Conservation (phyloP, 169 alveolate species). For the Plasmodium blacklocki region DNA sequence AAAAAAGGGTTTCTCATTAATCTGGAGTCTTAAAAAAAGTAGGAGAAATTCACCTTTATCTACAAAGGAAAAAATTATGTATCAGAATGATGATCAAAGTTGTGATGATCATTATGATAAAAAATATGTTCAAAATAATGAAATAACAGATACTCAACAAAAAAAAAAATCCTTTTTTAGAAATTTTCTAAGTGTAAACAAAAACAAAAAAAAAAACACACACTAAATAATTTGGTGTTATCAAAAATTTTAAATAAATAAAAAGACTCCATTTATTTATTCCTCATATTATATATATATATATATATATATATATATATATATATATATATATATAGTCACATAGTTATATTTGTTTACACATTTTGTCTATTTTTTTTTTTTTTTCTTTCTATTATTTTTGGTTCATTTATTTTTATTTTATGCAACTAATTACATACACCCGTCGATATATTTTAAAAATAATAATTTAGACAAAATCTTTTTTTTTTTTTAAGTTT, state of each 20-base stretch:
- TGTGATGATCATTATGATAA: neutral
- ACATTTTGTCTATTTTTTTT: neutral
- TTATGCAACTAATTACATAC: no score
- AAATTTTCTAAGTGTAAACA: conserved; percentile 7
- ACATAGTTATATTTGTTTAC: neutral
- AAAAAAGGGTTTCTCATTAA: conserved; percentile 64
- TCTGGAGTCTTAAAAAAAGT: conserved; percentile 62
- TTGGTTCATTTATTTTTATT: neutral
- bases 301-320: no score
- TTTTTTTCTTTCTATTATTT: neutral
- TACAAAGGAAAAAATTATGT: conserved; percentile 43
- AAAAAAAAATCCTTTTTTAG: conserved; percentile 50
- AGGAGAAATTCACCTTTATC: conserved; percentile 31
- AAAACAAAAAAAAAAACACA: conserved; percentile 1
- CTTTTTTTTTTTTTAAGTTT: no score
- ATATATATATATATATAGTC: no score
- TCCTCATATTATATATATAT: no score
- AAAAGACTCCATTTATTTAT: no score
- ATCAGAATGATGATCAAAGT: conserved; percentile 3
- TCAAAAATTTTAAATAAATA: no score
- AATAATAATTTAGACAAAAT: no score
- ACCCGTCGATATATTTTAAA: no score
- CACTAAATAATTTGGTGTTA: no score
- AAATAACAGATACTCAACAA: conserved; percentile 1
- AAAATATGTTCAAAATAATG: neutral